phyloP scores from a whole-genome alignment of 2,329 filamentous ascomycete species.

The Cadophora sp. region DNA sequence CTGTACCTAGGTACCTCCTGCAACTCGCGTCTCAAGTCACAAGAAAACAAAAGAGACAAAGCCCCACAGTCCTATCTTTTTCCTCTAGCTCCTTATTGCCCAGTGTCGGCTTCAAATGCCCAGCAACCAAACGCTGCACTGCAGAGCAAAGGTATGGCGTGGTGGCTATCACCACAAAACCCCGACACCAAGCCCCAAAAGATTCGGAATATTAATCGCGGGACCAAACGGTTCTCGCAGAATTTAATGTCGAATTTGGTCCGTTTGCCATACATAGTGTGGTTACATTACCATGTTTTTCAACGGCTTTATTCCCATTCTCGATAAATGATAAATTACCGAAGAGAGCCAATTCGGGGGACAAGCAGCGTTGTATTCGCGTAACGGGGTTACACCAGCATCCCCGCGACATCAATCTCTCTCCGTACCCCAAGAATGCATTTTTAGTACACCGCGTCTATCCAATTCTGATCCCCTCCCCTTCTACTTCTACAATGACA shows the following conservation, averaged over 20 bases:
- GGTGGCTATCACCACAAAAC: background rate
- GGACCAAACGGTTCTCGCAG: background rate
- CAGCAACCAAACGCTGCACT: background rate
- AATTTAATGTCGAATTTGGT: background rate
- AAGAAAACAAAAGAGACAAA: background rate
- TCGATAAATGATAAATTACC: background rate
- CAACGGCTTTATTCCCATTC: background rate
- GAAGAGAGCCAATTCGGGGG: background rate
- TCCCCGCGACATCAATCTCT: background rate
- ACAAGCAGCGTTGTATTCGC: background rate
- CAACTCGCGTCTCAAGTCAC: too few species aligned
- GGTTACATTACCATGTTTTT: background rate
- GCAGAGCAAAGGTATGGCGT: background rate
- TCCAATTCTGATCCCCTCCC: background rate
- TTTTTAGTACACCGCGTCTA: background rate
- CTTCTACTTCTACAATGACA: background rate
- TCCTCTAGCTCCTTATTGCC: background rate
- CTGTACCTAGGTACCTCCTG: too few species aligned
- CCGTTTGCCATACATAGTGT: background rate
- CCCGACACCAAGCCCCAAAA: background rate
- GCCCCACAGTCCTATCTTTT: background rate
- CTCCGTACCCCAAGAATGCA: background rate
- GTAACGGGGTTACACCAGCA: background rate
- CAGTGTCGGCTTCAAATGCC: background rate
- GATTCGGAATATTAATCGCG: conserved; percentile 3